Evolutionary conservation across 768 basidiomycete species (phyloP), one percentile per base, ranked within the genome.

Genomic region (Scleroderma citrinum): DNA sequence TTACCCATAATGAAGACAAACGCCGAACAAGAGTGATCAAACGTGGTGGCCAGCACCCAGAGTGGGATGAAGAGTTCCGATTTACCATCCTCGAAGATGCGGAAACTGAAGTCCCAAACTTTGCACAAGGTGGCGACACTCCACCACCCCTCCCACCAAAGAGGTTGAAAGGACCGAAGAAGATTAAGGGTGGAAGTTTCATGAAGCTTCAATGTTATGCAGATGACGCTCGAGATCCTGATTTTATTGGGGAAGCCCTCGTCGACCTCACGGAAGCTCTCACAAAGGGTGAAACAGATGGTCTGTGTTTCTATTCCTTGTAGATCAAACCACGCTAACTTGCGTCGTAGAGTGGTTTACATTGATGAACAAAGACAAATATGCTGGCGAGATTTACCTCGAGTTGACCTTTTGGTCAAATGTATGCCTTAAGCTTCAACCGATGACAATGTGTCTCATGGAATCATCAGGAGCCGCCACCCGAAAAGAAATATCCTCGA

Each of bases 401-500:
- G 96, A 99, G 64, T 67, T 98, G 59, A 99, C 96, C 0, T 98
- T 95, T 71, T 99, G 90, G 83, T 93, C 93, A 10, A 91, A 92
- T 63, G 90, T 91, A 53, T 49, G 85, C 53, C 36, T 30, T 19
- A 36, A n/a, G n/a, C 7, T n/a, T 24, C 37, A 23, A 38, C 21
- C n/a, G 40, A 37, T 38, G 17, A 19, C 37, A 8, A n/a, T 36
- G 35, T 52, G n/a, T 40, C 55, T 44, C 24, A 39, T 39, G 23
- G 12, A n/a, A 44, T 48, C n/a, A 37, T 32, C 20, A 91, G 89
- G 89, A 85, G 67, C 82, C 84, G 31, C 75, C 84, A 5, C 90
- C 88, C n/a, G 79, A 79, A 56, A 89, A 86, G 68, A 86, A 81
- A 56, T 52, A 66, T 12, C 63, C 72, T 12, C 66, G 74, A 30